Base-by-base conservation (phyloP, 768 basidiomycete genomes). In the Boletellus ananiceps region DNA sequence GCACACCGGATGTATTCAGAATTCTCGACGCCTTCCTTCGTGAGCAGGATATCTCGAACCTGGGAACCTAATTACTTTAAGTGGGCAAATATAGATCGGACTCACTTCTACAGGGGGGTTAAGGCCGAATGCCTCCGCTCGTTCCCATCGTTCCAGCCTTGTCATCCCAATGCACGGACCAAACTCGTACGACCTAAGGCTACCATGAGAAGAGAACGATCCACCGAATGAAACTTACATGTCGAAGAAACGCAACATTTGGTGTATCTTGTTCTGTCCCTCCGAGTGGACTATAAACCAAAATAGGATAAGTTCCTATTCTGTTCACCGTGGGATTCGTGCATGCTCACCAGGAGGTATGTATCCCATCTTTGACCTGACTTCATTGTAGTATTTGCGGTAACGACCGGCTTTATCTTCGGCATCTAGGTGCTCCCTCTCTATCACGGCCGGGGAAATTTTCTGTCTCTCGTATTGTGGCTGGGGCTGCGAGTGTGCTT, bases 91-190 rank as follows among this genome's bases (percentile, higher is more conserved):
- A 9, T 2, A 15, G 12, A 9, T 16, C 16, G 23, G 8, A 50
- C 80, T 49, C 57, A 87, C 92, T 75, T 92, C 88, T 14, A 62
- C 54, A 3, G 92, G 93, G 13, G 93, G 94, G 40, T 84, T 74
- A 16, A 96, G 71, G 2, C 91, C 91, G 39, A 94, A 73, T 9
- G 76, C 75, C 23, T 83, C 65, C 0, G 94, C 94, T 42, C 93
- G 76, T 61, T 93, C 80, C 91, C 93, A 97, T 34, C 94, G 75
- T 53, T 93, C 82, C 13, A 95, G 69, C 25, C 93, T 81, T n/a
- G 82, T 79, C 46, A 90, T 76, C 0, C 89, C 87, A 18, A 84
- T 70, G 55, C 84, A 89, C 3, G 89, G 90, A 0, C 90, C 91
- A 60, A 83, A 93, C 55, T 88, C 81, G 49, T 84, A 86, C 2